Evolutionary conservation across 2,329 filamentous ascomycete genomes (phyloP), one percentile per base, ranked within the genome.

Genomic region (Fusarium austroafricanum): DNA sequence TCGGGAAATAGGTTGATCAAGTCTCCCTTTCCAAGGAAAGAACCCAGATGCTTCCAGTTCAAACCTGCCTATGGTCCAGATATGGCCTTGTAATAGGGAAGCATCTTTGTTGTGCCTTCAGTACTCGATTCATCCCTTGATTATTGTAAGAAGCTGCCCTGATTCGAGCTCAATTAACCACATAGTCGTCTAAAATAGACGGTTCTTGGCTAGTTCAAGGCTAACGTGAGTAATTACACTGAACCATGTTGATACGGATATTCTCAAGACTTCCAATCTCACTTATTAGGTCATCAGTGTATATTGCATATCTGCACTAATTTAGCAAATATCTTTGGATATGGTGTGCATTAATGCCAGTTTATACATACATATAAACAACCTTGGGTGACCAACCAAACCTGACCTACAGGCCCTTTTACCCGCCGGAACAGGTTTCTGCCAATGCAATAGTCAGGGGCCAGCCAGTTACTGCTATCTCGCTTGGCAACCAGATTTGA

Each of bases 401-500:
- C 40, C 29, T 40, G 18, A 26, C 26, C 28, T 31, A 21, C 37
- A 38, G 35, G 26, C 29, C 33, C 23, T 37, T 31, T 61, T 42
- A 51, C 50, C 39, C 51, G 46, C 65, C 56, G 54, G 60, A 65
- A 65, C 65, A 62, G 53, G 46, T 45, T 39, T 49, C 42, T 53
- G 11, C 39, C 31, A 59, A 51, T 61, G 50, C 55, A 61, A 31
- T 23, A 42, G 52, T 39, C 61, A 69, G 66, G 66, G 66, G 40
- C 54, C 26, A 50, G 52, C 38, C 38, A 50, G 46, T 47, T 51
- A 39, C 61, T 55, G 18, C 66, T 63, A 69, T 69, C 50, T 69
- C 66, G 66, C 66, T 69, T 69, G 53, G 33, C 26, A 26, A 26
- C 5, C 26, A 5, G 26, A 26, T 26, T 10, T 26, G 26, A 10